A percentile compares a stretch with the other conserved stretches of the same genome.
Evolutionary conservation across 148 eudicot genomes (phyloP).

Genomic region (Limonium bicolor): DNA sequence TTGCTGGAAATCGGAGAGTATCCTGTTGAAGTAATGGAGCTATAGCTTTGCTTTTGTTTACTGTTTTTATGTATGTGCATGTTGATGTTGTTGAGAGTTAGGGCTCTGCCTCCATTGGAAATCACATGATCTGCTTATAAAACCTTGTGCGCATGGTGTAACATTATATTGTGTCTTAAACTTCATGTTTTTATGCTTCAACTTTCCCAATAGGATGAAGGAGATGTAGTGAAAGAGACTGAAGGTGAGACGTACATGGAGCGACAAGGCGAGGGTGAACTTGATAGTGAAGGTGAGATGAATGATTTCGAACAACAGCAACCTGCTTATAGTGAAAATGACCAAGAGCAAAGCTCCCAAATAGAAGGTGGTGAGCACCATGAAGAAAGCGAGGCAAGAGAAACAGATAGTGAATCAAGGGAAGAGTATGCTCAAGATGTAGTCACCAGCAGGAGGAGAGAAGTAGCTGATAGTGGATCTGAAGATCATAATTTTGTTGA

Average conservation of each 20-base stretch:
- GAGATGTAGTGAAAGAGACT: constrained; percentile 46
- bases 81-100: too few relatives aligned
- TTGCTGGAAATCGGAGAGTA: too few relatives aligned
- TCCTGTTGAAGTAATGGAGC: too few relatives aligned
- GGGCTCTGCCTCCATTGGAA: too few relatives aligned
- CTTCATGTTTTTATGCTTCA: too few relatives aligned
- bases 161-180: too few relatives aligned
- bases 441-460: constrained; percentile 72
- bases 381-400: constrained; percentile 75
- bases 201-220: constrained; percentile 67
- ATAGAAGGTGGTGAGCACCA: constrained; percentile 60
- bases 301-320: constrained; percentile 50
- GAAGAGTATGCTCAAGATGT: constrained; percentile 57
- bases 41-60: too few relatives aligned
- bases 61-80: too few relatives aligned
- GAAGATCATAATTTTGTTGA: constrained; percentile 72
- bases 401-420: constrained; percentile 66
- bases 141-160: too few relatives aligned
- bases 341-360: constrained; percentile 80
- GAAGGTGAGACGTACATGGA: constrained; percentile 54
- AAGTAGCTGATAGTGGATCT: constrained; percentile 68
- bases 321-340: constrained; percentile 72
- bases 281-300: constrained; percentile 68
- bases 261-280: constrained; percentile 71
- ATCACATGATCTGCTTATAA: too few relatives aligned